Conservation (phyloP, 805 yeast species). For the Ogataea minuta region DNA sequence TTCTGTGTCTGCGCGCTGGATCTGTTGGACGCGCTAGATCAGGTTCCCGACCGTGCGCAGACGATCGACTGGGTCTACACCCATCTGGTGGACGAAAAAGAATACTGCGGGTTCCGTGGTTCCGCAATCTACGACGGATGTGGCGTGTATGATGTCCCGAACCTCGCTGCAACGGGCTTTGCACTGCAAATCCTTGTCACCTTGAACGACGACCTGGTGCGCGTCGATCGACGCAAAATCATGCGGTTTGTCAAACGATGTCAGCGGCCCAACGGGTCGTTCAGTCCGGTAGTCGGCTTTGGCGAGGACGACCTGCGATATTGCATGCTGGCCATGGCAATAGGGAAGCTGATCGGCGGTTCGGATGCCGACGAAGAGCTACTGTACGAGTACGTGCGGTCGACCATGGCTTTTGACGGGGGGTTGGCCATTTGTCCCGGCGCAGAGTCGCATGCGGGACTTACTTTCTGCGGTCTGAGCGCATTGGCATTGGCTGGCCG, state of each 20-base stretch:
- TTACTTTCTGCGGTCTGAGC: slow-evolving; percentile 80
- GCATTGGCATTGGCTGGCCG: slow-evolving; percentile 45
- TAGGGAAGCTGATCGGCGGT: slow-evolving; percentile 47
- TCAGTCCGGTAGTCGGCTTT: slow-evolving; percentile 44
- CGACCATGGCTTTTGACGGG: slow-evolving; percentile 52
- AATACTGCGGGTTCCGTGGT: slow-evolving; percentile 53
- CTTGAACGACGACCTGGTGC: slow-evolving; percentile 42
- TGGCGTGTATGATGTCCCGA: slow-evolving; percentile 54
- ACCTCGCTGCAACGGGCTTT: slow-evolving; percentile 73
- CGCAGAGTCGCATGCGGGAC: slow-evolving; percentile 80
- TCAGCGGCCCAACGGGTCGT: slow-evolving; percentile 61
- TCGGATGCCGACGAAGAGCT: slow-evolving; percentile 42
- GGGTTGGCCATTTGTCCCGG: slow-evolving; percentile 58
- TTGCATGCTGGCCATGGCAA: slow-evolving; percentile 69
- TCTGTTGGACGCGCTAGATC: slow-evolving; percentile 34
- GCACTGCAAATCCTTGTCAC: slow-evolving; percentile 58
- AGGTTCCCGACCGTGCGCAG: slow-evolving; percentile 32
- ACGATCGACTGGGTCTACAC: slow-evolving; percentile 45
- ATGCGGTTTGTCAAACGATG: slow-evolving; percentile 56
- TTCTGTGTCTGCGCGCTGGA: slow-evolving; percentile 65
- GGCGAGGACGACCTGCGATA: slow-evolving; percentile 73
- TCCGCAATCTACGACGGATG: slow-evolving; percentile 43
- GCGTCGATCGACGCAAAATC: slow-evolving; percentile 43
- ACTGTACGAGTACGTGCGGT: slow-evolving; percentile 39
- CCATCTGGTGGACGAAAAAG: slow-evolving; percentile 40